Evolutionary conservation across 2,329 filamentous ascomycete genomes (phyloP), one percentile per base, ranked within the genome.

Genomic region (Diplocarpon mali): DNA sequence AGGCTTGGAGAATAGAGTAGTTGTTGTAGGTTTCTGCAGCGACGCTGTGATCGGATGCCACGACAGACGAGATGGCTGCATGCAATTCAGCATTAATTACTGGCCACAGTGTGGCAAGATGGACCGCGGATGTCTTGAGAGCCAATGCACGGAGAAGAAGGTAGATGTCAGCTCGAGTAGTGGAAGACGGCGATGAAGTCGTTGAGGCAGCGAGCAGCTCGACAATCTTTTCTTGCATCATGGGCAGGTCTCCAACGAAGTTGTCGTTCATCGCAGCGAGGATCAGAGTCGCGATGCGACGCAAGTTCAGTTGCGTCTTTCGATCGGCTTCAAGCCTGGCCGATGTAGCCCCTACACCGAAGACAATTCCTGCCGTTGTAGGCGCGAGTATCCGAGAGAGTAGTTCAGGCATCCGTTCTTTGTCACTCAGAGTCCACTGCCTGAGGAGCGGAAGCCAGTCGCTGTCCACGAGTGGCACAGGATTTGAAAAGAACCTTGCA

Each of bases 321-420:
- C 89, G 82, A 64, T 98, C 92, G 5, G 93, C 88, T 65, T 98
- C 92, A n/a, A 93, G 75, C 47, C 92, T 76, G 30, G 92, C 92
- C 35, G 89, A 93, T 16, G 86, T 88, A 6, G 92, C 92, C 10
- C 93, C 93, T 0, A 98, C 92, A n/a, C 92, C 92, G 59, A 98
- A 98, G 61, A 98, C 90, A 55, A 98, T 93, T 8, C 92, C 92
- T 0, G 93, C 92, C 12, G 89, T 90, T 1, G 89, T 87, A 5
- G 92, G 92, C 3, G 89, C 76, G 5, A 80, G 80, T 50, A 98
- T 75, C 15, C 87, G 82, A 31, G 76, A 71, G 8, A 96, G 66
- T 3, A 95, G 69, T 50, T 98, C 92, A 0, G 80, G 70, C 65
- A 98, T 75, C 38, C 85, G 79, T 44, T 95, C 89, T 65, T 94